Evolutionary conservation across 1,284 basidiomycete species (phyloP).

Genomic region (Marasmius fiardii): DNA sequence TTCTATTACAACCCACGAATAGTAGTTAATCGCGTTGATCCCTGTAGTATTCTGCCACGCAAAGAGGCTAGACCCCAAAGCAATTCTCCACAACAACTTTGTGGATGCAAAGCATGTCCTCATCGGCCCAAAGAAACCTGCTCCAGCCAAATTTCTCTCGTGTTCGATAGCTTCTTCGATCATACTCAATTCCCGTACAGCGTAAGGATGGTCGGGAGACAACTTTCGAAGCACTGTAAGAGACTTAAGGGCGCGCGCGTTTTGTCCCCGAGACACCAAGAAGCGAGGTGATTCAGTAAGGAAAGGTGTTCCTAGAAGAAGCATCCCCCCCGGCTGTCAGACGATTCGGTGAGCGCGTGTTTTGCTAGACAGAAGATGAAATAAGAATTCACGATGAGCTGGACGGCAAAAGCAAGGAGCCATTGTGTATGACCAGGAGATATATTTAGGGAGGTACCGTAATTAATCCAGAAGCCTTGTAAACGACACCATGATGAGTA

Average conservation of each 20-base stretch:
- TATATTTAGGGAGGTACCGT: constrained; percentile 39
- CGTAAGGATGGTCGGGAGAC: constrained; percentile 32
- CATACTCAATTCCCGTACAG: constrained; percentile 32
- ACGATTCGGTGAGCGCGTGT: not conserved
- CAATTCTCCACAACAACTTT: constrained; percentile 23
- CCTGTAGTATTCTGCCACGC: constrained; percentile 34
- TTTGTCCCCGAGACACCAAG: constrained; percentile 40
- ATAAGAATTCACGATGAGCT: constrained; percentile 34
- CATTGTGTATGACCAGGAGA: constrained; percentile 34
- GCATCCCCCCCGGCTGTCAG: constrained; percentile 38
- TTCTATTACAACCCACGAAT: constrained; percentile 26
- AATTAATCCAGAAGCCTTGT: constrained; percentile 44
- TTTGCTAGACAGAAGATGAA: not conserved
- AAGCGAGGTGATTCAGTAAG: constrained; percentile 48
- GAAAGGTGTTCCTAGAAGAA: constrained; percentile 39
- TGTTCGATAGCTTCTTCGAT: constrained; percentile 26
- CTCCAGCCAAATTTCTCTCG: constrained; percentile 28
- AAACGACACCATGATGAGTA: not conserved
- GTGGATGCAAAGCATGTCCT: constrained; percentile 25
- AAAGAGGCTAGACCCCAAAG: constrained; percentile 28
- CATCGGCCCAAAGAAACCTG: constrained; percentile 29
- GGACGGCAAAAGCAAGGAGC: constrained; percentile 47
- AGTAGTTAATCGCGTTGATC: constrained; percentile 42
- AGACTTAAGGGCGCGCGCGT: constrained; percentile 33
- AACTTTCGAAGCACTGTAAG: constrained; percentile 38